These are phyloP conservation scores for Boletus rubescentipes DNA, from an alignment of 768 basidiomycete genomes.

Conservation along the genomic window DNA sequence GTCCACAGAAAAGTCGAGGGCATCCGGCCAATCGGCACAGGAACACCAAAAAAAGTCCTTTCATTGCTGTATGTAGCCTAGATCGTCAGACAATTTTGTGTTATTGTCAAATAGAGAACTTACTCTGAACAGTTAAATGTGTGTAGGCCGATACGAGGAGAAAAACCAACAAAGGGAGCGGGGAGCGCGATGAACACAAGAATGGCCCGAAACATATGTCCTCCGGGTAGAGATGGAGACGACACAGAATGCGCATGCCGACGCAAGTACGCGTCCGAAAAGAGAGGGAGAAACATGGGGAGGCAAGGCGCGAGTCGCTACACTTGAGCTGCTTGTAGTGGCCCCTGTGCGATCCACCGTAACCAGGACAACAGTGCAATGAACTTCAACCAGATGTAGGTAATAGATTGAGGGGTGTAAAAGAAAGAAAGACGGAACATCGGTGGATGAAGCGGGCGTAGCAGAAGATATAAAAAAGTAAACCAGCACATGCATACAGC, in stretches of 20 bases:
- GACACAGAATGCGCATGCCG: slow-evolving; percentile 1
- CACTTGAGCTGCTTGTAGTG: slow-evolving; percentile 8
- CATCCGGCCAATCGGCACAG: background rate
- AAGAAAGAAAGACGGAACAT: slow-evolving; percentile 4
- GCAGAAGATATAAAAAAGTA: slow-evolving; percentile 15
- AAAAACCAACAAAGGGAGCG: background rate
- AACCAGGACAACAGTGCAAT: slow-evolving; percentile 8
- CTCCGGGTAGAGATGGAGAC: background rate
- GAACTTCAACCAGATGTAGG: slow-evolving; percentile 9
- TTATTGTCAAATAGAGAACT: no score
- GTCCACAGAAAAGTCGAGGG: background rate
- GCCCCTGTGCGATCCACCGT: slow-evolving; percentile 6
- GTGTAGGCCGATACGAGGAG: background rate
- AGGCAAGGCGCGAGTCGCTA: slow-evolving; percentile 1
- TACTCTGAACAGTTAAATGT: slow-evolving; percentile 1
- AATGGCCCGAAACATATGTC: slow-evolving; percentile 13
- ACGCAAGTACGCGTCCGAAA: background rate
- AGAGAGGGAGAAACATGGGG: background rate
- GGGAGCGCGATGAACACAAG: slow-evolving; percentile 1
- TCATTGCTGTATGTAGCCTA: no score
- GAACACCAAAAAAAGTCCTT: no score
- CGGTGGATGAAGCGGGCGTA: no score
- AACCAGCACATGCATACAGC: slow-evolving; percentile 27
- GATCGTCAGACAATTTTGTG: slow-evolving; percentile 2
- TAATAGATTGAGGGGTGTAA: slow-evolving; percentile 12